Conservation (phyloP, 2,329 filamentous ascomycete species). For the Phaeophleospora eucalypticola region DNA sequence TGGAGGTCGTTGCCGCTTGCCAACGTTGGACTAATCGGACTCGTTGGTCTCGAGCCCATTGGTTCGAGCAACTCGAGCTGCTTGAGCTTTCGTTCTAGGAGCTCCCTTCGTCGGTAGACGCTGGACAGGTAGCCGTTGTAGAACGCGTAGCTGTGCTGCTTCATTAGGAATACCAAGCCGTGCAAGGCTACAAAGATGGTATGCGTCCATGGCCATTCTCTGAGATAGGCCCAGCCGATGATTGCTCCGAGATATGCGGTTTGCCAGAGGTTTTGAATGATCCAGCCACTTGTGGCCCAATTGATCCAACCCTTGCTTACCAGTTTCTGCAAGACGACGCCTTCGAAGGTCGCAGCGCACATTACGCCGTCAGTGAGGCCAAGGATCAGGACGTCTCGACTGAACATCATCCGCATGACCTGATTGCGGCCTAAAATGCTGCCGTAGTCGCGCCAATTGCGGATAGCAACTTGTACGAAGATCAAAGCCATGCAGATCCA, state of each 20-base stretch:
- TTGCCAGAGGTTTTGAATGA: slow-evolving; percentile 74
- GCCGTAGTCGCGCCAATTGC: slow-evolving; percentile 66
- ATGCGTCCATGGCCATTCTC: slow-evolving; percentile 80
- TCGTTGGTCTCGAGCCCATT: slow-evolving; percentile 35
- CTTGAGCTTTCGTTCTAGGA: slow-evolving; percentile 50
- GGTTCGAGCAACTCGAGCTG: slow-evolving; percentile 55
- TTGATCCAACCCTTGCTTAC: slow-evolving; percentile 57
- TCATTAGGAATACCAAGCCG: slow-evolving; percentile 73
- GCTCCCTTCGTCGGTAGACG: slow-evolving; percentile 53
- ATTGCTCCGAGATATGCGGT: slow-evolving; percentile 57
- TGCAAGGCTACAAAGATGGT: slow-evolving; percentile 74
- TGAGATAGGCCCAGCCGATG: slow-evolving; percentile 62
- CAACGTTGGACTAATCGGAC: slow-evolving; percentile 23
- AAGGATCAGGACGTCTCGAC: slow-evolving; percentile 49
- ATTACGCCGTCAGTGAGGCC: slow-evolving; percentile 64
- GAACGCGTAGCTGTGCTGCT: slow-evolving; percentile 75
- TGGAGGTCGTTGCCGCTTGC: slow-evolving; percentile 18
- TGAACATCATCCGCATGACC: slow-evolving; percentile 66
- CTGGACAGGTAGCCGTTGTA: slow-evolving; percentile 64
- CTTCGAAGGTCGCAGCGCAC: slow-evolving; percentile 62
- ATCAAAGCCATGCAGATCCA: slow-evolving; percentile 68
- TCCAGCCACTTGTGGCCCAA: slow-evolving; percentile 68
- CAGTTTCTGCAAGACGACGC: slow-evolving; percentile 60
- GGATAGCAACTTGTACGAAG: slow-evolving; percentile 61
- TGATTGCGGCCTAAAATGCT: slow-evolving; percentile 67